Evolutionary conservation across 306 rosid genomes (phyloP), one percentile per base, ranked within the genome.

Genomic region (Castanea sativa): DNA sequence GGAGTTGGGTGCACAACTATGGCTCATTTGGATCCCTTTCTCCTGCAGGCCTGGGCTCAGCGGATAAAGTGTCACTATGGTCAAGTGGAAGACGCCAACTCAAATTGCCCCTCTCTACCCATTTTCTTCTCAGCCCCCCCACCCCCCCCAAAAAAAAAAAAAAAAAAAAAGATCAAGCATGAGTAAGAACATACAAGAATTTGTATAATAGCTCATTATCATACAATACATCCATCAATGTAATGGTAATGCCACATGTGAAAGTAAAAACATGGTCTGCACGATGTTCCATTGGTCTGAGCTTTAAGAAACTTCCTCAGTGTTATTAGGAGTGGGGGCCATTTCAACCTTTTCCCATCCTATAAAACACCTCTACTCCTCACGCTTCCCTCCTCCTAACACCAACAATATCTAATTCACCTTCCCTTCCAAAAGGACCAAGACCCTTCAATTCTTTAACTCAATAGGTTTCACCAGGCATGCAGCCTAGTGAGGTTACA

Each of bases 401-500:
- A 76, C 84, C 30, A 85, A 72, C 74, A 61, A 15, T 79, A 84
- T 78, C 76, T 32, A 25, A 79, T 76, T 75, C 73, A 76, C 55
- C 51, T 67, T 80, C 77, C 82, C 74, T 75, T 81, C 71, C 77
- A 49, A 12, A 13, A 49, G 53, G 53, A 49, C 53, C 53, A 75
- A 82, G 49, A 2, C 76, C 82, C 80, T 59, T 30, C 65, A 74
- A 32, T 53, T 61, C 79, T 60, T 38, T 29, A 14, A 38, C 81
- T 56, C 59, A 61, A 49, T 49, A 49, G 27, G 38, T 74, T 71
- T 38, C 45, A 87, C 52, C 45, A 87, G 78, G 73, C 90, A 91
- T 94, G 97, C 93, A 92, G 83, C 84, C 89, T 70, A 78, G 80
- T 21, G 93, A 88, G 58, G 80, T 78, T 51, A 52, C 91, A 67